Base-by-base conservation (phyloP, 2,329 filamentous ascomycete species). In the Xylariales sp. region DNA sequence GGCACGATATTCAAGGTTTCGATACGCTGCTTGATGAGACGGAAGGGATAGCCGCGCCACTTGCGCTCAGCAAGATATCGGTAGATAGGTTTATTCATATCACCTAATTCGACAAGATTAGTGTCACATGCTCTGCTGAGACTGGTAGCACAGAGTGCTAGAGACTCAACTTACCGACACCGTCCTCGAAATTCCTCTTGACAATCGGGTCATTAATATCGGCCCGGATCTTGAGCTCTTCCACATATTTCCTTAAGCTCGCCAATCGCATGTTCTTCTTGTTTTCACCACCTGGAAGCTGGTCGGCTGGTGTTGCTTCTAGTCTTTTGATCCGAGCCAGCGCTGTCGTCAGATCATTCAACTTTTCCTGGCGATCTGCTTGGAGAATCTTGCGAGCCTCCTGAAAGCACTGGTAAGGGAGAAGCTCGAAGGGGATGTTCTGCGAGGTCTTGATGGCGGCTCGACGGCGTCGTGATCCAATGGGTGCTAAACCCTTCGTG, bases 381-480 rank as follows among this genome's bases (percentile, higher is more conserved):
- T 81, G 74, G 40, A 98, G 70, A 33, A 97, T 66, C 59, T 88
- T 87, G 46, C 90, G 80, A 28, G 93, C 93, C 67, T 96, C 90
- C 66, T 98, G 93, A 69, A 97, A 98, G 65, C 88, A 93, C 73
- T 97, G 91, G 67, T 94, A 98, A 14, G 93, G 93, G 49, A 98
- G 70, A 59, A 91, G 85, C 69, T 95, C 88, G 58, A 98, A 96
- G 18, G 90, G 88, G 34, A 95, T 68, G 53, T 83, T 76, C 45
- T 74, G 66, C 25, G 68, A 76, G 52, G 68, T 77, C 54, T 74
- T 79, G 43, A 90, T 62, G 19, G 85, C 85, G 19, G 81, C 78
- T 58, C 91, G 83, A 46, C 90, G 83, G 70, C 90, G 80, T 51
- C 90, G 81, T 31, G 89, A 95, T 35, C 90, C 90, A 52, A 95